Evolutionary conservation across 2,329 filamentous ascomycete species (phyloP).

Genomic region (Blumeria hordei): DNA sequence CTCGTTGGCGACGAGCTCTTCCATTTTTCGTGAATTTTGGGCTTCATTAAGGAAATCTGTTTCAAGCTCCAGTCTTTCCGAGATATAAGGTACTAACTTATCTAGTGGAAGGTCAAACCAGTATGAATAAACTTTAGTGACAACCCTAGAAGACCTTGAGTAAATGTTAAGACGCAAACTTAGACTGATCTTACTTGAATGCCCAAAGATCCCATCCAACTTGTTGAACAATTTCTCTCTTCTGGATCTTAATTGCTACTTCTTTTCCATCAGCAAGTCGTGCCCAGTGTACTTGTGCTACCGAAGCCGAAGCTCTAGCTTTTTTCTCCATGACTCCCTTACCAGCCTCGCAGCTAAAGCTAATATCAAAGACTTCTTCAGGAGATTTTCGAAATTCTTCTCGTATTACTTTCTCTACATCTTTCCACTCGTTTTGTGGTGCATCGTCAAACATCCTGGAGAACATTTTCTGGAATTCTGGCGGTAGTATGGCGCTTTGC

Average conservation of each 20-base stretch:
- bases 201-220: constrained; percentile 80
- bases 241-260: constrained; percentile 91
- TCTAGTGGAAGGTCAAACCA: constrained; percentile 90
- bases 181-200: constrained; percentile 5
- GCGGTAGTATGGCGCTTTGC: constrained; percentile 83
- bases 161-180: not conserved
- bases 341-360: constrained; percentile 41
- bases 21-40: constrained; percentile 68
- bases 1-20: constrained; percentile 48
- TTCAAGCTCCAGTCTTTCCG: constrained; percentile 73
- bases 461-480: constrained; percentile 94
- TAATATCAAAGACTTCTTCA: constrained; percentile 82
- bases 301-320: constrained; percentile 50
- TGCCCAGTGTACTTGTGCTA: constrained; percentile 95
- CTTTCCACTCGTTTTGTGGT: constrained; percentile 71
- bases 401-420: constrained; percentile 61
- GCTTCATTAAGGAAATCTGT: constrained; percentile 91
- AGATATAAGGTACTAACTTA: constrained; percentile 74
- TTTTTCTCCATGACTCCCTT: constrained; percentile 46
- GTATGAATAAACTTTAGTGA: constrained; percentile 59
- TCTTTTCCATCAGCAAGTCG: constrained; percentile 64
- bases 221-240: constrained; percentile 75
- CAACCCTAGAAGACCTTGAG: constrained; percentile 28
- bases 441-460: constrained; percentile 93
- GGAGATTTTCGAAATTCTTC: constrained; percentile 73